These are phyloP conservation scores for Colletotrichum tropicicola DNA, from an alignment of 2,329 filamentous ascomycete genomes.

Conservation along the genomic window DNA sequence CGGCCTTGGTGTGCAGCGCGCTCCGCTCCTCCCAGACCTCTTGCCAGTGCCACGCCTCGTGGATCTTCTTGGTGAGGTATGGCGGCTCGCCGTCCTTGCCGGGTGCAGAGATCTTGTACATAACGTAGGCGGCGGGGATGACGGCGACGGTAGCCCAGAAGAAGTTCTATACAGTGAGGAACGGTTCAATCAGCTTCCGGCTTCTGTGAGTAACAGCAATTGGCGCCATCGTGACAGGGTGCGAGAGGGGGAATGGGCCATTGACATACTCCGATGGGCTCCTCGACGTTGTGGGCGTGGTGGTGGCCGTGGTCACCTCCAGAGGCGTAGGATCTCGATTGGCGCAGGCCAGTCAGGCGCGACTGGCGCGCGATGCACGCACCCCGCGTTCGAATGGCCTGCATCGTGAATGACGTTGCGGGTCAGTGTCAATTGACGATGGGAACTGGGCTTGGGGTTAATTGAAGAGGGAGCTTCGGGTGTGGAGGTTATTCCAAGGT, in stretches of 20 bases:
- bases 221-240: neutral
- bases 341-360: conserved; percentile 41
- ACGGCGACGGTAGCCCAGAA: conserved; percentile 56
- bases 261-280: conserved; percentile 65
- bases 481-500: conserved; percentile 24
- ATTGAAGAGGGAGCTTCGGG: conserved; percentile 22
- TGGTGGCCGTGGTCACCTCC: conserved; percentile 56
- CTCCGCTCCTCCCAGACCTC: conserved; percentile 63
- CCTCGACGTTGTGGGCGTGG: conserved; percentile 55
- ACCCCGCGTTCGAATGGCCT: conserved; percentile 45
- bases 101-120: conserved; percentile 60
- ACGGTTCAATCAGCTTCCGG: neutral
- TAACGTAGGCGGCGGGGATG: conserved; percentile 52
- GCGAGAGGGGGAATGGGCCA: neutral
- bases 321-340: conserved; percentile 62
- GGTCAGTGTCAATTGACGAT: conserved; percentile 26
- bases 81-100: conserved; percentile 60
- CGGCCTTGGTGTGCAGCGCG: conserved; percentile 57
- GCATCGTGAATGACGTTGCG: conserved; percentile 40
- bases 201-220: neutral
- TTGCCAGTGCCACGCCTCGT: conserved; percentile 55
- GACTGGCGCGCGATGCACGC: conserved; percentile 47
- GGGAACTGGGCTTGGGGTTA: conserved; percentile 1
- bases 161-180: conserved; percentile 32
- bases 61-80: conserved; percentile 54